These are phyloP conservation scores for Coniochaeta sp. DNA, from an alignment of 2,329 filamentous ascomycete genomes.

Conservation along the genomic window DNA sequence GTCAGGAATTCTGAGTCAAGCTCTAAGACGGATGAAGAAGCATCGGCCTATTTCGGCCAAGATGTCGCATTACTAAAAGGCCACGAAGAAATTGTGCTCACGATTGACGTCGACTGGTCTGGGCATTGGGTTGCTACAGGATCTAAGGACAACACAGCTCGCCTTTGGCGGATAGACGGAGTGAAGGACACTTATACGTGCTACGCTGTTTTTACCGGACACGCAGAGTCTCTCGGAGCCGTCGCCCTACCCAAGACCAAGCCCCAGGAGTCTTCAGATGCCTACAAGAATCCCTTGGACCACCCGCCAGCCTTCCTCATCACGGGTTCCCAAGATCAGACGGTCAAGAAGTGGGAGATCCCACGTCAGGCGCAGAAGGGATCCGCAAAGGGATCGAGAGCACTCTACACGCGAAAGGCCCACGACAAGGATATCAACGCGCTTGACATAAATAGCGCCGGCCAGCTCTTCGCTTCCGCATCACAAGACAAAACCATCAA, in stretches of 20 bases:
- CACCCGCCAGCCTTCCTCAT: slow-evolving; percentile 79
- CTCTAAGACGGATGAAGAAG: slow-evolving; percentile 16
- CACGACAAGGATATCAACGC: slow-evolving; percentile 99
- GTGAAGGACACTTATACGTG: slow-evolving; percentile 56
- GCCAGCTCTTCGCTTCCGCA: slow-evolving; percentile 84
- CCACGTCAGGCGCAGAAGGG: slow-evolving; percentile 42
- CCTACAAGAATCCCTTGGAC: slow-evolving; percentile 64
- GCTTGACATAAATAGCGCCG: slow-evolving; percentile 68
- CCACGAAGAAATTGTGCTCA: slow-evolving; percentile 93
- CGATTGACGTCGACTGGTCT: slow-evolving; percentile 91
- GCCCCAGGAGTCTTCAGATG: slow-evolving; percentile 62
- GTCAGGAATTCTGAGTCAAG: slow-evolving; percentile 37
- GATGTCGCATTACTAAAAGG: slow-evolving; percentile 82
- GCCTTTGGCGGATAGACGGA: slow-evolving; percentile 81
- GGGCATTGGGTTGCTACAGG: slow-evolving; percentile 95
- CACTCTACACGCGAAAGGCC: slow-evolving; percentile 83
- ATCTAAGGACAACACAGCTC: slow-evolving; percentile 92
- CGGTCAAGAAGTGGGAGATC: slow-evolving; percentile 90
- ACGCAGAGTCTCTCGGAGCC: slow-evolving; percentile 88
- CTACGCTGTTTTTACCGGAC: slow-evolving; percentile 64
- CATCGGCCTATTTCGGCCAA: slow-evolving; percentile 76
- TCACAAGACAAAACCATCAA: slow-evolving; percentile 97
- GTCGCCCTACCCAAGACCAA: slow-evolving; percentile 70
- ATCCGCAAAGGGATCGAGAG: slow-evolving; percentile 51
- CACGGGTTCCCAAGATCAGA: slow-evolving; percentile 92